Conservation (phyloP, 129 eudicot species). For the Tagetes erecta region DNA sequence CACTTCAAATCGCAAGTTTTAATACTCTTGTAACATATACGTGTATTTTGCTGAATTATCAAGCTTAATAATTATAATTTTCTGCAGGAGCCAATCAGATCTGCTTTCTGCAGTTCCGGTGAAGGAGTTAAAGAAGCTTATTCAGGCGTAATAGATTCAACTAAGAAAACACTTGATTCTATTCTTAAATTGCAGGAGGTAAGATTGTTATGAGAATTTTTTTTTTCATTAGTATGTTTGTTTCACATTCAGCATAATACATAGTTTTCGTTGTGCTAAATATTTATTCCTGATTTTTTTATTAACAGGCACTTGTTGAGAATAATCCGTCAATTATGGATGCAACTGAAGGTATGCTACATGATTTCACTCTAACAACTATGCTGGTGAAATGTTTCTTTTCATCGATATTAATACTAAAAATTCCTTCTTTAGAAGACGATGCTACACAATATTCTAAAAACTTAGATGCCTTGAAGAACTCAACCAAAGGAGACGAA, state of each 20-base stretch:
- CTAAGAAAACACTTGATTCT: conserved; percentile 76
- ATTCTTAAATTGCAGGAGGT: conserved; percentile 85
- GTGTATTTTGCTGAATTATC: conserved; percentile 1
- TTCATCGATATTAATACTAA: conserved; percentile 10
- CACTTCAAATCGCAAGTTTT: conserved; percentile 11
- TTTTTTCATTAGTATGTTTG: not conserved
- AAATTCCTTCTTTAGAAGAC: conserved; percentile 28
- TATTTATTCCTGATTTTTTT: not conserved
- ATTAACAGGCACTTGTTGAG: conserved; percentile 62
- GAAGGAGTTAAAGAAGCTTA: conserved; percentile 67
- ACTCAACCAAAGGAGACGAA: conserved; percentile 49
- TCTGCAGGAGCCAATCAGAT: conserved; percentile 76
- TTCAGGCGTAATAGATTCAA: conserved; percentile 61
- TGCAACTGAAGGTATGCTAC: conserved; percentile 56
- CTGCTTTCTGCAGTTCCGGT: conserved; percentile 55
- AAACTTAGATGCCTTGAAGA: conserved; percentile 35
- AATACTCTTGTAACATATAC: not conserved
- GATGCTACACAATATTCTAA: conserved; percentile 38
- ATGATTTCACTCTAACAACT: not conserved
- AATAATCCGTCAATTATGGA: conserved; percentile 72
- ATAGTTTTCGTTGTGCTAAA: conserved; percentile 16
- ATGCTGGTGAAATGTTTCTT: conserved; percentile 1
- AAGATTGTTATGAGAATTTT: not conserved
- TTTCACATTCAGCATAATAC: not conserved
- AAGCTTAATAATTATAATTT: conserved; percentile 13